phyloP scores from a whole-genome alignment of 306 rosid species.

The Dryas alaskensis region DNA sequence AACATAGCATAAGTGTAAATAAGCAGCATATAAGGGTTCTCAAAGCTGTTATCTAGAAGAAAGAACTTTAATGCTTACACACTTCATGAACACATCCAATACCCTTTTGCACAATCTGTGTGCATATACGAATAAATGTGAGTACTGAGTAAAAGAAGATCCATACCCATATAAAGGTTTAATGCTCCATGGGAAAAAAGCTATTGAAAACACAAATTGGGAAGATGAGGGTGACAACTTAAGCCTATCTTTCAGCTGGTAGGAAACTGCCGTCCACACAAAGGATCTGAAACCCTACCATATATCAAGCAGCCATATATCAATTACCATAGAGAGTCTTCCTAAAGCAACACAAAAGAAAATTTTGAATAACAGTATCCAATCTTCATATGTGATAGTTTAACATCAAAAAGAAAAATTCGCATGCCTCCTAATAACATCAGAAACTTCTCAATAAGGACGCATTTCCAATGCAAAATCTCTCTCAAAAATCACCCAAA shows the following conservation, averaged over 20 bases:
- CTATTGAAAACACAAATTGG: conserved; percentile 66
- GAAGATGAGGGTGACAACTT: conserved; percentile 79
- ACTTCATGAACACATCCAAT: neutral
- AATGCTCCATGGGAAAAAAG: conserved; percentile 87
- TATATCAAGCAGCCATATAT: neutral
- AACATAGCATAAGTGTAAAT: neutral
- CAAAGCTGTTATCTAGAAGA: neutral
- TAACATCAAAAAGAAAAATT: neutral
- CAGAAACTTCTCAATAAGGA: neutral
- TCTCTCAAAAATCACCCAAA: neutral
- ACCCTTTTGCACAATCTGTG: too few relatives aligned
- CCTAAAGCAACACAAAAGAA: neutral
- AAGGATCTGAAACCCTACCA: conserved; percentile 87
- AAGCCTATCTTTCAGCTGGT: conserved; percentile 75
- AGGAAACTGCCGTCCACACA: conserved; percentile 86
- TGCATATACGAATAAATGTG: too few relatives aligned
- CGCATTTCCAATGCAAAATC: neutral
- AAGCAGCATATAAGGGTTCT: neutral
- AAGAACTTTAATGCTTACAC: neutral
- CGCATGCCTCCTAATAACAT: neutral
- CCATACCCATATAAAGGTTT: conserved; percentile 82
- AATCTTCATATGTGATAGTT: neutral
- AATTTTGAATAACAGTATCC: neutral
- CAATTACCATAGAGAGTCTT: neutral
- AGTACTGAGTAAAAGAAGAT: conserved; percentile 9